Base-by-base conservation (phyloP, 2,329 filamentous ascomycete species). In the Dactylonectria macrodidyma region DNA sequence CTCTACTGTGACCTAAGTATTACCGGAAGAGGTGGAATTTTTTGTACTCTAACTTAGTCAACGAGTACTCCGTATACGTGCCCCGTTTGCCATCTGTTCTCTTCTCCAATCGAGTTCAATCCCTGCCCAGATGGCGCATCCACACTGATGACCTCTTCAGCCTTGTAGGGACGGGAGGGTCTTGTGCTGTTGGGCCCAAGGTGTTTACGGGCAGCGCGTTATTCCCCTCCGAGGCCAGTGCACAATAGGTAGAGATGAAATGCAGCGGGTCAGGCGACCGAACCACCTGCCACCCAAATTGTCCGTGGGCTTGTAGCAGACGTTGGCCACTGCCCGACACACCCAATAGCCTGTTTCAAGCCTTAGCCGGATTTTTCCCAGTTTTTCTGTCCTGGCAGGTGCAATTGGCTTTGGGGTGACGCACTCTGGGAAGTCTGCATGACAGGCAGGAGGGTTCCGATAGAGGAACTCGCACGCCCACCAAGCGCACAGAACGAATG, bases 401-500 rank as follows among this genome's bases (percentile, higher is more conserved):
- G 59, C 54, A 66, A 66, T 66, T 66, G 64, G 64, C 59, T 66
- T 66, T 36, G 52, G 59, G 44, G 64, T 58, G 64, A 62, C 59
- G 59, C 64, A 54, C 55, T 48, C 7, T 30, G 26, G 26, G 4
- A 30, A 30, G 26, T 30, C 59, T 61, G 70, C 68, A 75, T 75
- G 69, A 70, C 59, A 55, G 61, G 66, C 52, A 62, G 70, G 73
- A 74, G 70, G 68, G 70, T 70, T 73, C 62, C 64, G 50, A 44
- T 69, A 48, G 59, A 71, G 68, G 67, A 57, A 67, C 60, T 74
- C 67, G 58, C 69, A 61, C 59, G 69, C 57, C 58, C 66, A 70
- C 65, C 65, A 70, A 70, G 59, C 58, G 34, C 51, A 57, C 68
- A 59, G 68, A 62, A 73, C 68, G 71, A 54, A 76, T 76, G 75